phyloP scores from a whole-genome alignment of 768 basidiomycete species.

The Saitozyma sp. region DNA sequence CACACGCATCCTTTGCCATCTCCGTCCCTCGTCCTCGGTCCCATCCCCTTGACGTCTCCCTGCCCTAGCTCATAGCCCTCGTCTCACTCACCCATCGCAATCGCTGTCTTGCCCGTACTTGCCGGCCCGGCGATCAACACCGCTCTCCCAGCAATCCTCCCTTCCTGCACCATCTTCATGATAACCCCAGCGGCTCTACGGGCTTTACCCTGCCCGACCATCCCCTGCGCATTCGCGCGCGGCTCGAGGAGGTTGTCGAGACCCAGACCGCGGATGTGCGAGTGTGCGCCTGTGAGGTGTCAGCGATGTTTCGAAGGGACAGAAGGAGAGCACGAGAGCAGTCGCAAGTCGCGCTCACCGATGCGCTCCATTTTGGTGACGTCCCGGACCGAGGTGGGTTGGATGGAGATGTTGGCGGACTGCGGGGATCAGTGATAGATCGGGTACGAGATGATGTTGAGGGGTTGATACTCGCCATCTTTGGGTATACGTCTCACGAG shows the following conservation, averaged over 20 bases:
- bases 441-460: too few relatives aligned
- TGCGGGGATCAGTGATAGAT: slow-evolving; percentile 6
- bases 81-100: slow-evolving; percentile 75
- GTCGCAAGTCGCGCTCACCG: slow-evolving; percentile 21
- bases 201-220: slow-evolving; percentile 95
- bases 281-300: slow-evolving; percentile 51
- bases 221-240: slow-evolving; percentile 78
- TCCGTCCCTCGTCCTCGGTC: too few relatives aligned
- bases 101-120: slow-evolving; percentile 95
- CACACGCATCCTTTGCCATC: too few relatives aligned
- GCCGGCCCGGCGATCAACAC: slow-evolving; percentile 98
- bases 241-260: slow-evolving; percentile 87
- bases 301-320: slow-evolving; percentile 17
- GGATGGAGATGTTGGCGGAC: slow-evolving; percentile 50
- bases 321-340: slow-evolving; percentile 3
- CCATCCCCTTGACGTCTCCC: too few relatives aligned
- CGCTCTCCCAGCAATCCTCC: slow-evolving; percentile 89
- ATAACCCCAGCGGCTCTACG: slow-evolving; percentile 97
- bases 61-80: background rate
- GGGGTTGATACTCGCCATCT: too few relatives aligned
- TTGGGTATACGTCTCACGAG: too few relatives aligned
- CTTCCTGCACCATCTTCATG: slow-evolving; percentile 96
- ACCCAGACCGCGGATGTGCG: slow-evolving; percentile 93
- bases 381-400: slow-evolving; percentile 45
- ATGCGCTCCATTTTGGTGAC: slow-evolving; percentile 54